These are phyloP conservation scores for Coemansia sp. DNA, from an alignment of 192 early-diverging fungal genomes.

Conservation along the genomic window DNA sequence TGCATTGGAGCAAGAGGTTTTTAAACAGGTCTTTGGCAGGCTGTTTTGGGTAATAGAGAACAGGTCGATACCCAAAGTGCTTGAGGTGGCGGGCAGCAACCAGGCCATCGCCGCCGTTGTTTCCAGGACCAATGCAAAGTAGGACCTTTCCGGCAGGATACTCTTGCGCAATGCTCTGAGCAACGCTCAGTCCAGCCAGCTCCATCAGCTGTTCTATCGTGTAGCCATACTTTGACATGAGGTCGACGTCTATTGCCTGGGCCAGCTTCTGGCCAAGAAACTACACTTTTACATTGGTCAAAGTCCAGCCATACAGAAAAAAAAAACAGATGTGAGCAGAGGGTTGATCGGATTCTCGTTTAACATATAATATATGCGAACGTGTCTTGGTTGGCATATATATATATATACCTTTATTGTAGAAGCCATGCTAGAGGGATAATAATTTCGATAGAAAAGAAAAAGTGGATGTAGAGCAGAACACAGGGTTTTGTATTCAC, in stretches of 20 bases:
- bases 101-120: constrained; percentile 97
- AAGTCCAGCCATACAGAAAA: neutral
- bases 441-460: neutral
- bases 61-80: constrained; percentile 85
- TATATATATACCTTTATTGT: neutral
- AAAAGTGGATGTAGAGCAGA: no score
- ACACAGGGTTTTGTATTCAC: no score
- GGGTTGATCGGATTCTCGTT: neutral
- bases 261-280: constrained; percentile 47
- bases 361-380: no score
- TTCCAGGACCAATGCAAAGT: constrained; percentile 82
- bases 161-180: constrained; percentile 75
- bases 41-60: constrained; percentile 81
- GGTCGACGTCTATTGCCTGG: constrained; percentile 70
- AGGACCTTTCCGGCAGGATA: constrained; percentile 65
- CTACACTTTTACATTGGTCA: constrained; percentile 9
- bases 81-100: constrained; percentile 89
- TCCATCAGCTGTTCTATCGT: constrained; percentile 84
- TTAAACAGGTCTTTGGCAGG: constrained; percentile 72
- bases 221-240: constrained; percentile 89
- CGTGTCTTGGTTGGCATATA: no score
- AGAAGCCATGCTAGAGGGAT: neutral
- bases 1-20: constrained; percentile 72
- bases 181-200: constrained; percentile 87
- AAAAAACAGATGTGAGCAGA: no score